Evolutionary conservation across 768 basidiomycete species (phyloP), one percentile per base, ranked within the genome.

Genomic region (Lentinula boryana): DNA sequence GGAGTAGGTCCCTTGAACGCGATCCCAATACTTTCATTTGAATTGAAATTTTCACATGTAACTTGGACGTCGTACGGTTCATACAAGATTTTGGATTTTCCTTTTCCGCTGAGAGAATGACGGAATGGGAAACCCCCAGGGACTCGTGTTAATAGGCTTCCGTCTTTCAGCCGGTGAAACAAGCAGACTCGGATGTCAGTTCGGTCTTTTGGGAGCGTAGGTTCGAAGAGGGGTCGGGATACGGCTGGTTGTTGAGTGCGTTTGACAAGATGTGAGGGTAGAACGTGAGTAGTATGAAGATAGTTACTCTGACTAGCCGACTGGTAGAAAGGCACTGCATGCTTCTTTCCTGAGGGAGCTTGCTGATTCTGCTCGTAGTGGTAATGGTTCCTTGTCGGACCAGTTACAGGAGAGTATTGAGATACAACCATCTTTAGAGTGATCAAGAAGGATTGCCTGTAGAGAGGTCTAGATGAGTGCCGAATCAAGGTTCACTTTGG

Each of bases 51-150:
- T 13, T 38, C 36, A 38, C 13, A 38, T 3, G 36, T 8, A 0
- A 38, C 72, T 16, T 61, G 64, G 60, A 78, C 73, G 58, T 77
- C 75, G 56, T 72, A 78, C n/a, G 75, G 68, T 31, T 68, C 69
- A 52, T 73, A 66, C 32, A 72, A 71, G 27, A 35, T 10, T 16
- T 33, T 51, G 15, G 16, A 32, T 33, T 51, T 51, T 27, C 50
- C 50, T 51, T 32, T 51, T 27, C 43, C 60, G 33, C 68, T 63
- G 13, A 59, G 63, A 54, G 66, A 63, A 56, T 65, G 68, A 43
- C 65, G 72, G 61, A 78, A 75, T 1, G 78, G 76, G 61, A 78
- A 80, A 2, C 75, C 75, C 13, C 56, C 62, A 23, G 71, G 74
- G 64, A 74, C 68, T 58, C 70, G 68, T 32, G 70, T 53, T 16